Conservation (phyloP, 2,329 filamentous ascomycete genomes). For the Aspergillus tamarii region DNA sequence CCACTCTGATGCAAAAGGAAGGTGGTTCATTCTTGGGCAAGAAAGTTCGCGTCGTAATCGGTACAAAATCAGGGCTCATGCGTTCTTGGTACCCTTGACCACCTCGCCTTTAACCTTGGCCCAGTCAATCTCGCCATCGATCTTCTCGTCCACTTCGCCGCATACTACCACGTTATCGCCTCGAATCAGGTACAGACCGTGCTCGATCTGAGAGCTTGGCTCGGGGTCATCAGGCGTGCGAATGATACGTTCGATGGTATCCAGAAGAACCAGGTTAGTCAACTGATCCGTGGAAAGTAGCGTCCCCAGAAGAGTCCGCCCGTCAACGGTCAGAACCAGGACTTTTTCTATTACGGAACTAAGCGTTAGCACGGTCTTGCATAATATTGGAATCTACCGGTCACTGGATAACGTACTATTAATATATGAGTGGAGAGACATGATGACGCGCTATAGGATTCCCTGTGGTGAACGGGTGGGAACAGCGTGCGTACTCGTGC, state of each 20-base stretch:
- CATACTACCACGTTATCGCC: constrained; percentile 94
- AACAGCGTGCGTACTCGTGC: not conserved
- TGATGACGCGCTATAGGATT: constrained; percentile 30
- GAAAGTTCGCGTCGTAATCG: not conserved
- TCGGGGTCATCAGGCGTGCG: constrained; percentile 81
- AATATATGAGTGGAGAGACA: constrained; percentile 59
- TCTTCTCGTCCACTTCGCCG: constrained; percentile 83
- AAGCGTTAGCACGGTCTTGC: constrained; percentile 14
- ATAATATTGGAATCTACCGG: not conserved
- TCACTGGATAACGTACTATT: constrained; percentile 49
- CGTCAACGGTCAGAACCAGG: constrained; percentile 87
- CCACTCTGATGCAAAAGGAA: not conserved
- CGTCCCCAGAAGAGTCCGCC: constrained; percentile 80
- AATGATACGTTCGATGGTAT: constrained; percentile 88
- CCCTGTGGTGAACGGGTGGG: not conserved
- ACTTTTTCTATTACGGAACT: constrained; percentile 71
- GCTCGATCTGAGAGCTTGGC: constrained; percentile 75
- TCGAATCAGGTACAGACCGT: constrained; percentile 88
- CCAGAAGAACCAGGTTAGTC: constrained; percentile 86
- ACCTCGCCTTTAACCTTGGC: constrained; percentile 80
- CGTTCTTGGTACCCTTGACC: constrained; percentile 83
- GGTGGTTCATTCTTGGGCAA: not conserved
- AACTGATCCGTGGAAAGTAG: constrained; percentile 86
- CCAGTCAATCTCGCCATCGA: constrained; percentile 94
- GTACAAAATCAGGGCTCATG: constrained; percentile 38